Base-by-base conservation (phyloP, 208 protist species). In the Crithidia fasciculata region DNA sequence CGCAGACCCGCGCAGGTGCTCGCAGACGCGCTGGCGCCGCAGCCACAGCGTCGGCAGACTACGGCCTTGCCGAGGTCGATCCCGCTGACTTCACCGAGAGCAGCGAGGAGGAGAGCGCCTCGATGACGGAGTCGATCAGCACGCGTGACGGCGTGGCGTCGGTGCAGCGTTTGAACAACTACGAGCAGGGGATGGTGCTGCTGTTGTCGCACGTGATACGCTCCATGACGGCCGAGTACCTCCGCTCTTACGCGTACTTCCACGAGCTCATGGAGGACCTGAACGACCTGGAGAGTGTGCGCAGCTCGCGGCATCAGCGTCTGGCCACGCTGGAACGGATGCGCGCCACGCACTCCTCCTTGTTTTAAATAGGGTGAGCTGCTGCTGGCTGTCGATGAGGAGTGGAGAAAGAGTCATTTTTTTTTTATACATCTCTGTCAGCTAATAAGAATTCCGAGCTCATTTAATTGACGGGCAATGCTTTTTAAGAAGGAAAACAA, bases 131-230 rank as follows among this genome's bases (percentile, higher is more conserved):
- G n/a, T 54, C 78, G 3, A 8, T 15, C n/a, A 74, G 41, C 71
- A 45, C 53, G 8, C 13, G 36, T 10, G 72, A 59, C 39, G 68
- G 39, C 8, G 74, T 39, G 4, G 72, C 28, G 13, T 57, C 69
- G 19, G 57, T 52, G 36, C 80, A 53, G 3, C 50, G 67, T 13
- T 63, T 93, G 16, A 90, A 80, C 57, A 86, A 85, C 69, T 90
- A 93, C 60, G 83, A 93, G 68, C 84, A 93, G 52, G 91, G 91
- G 16, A 85, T 91, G 76, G 60, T 94, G 60, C 69, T 96, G 73
- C 75, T 96, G 19, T 69, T 92, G 8, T 83, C 88, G 44, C 88
- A 93, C 60, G 60, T 86, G 12, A 90, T 96, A 76, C 84, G 91
- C 16, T 79, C 76, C 9, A 74, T 82, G 8, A 86, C 74, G 18